A percentile compares a stretch with the other conserved stretches of the same genome.
phyloP scores from a whole-genome alignment of 192 early-diverging fungal genomes.

The Coemansia sp. region DNA sequence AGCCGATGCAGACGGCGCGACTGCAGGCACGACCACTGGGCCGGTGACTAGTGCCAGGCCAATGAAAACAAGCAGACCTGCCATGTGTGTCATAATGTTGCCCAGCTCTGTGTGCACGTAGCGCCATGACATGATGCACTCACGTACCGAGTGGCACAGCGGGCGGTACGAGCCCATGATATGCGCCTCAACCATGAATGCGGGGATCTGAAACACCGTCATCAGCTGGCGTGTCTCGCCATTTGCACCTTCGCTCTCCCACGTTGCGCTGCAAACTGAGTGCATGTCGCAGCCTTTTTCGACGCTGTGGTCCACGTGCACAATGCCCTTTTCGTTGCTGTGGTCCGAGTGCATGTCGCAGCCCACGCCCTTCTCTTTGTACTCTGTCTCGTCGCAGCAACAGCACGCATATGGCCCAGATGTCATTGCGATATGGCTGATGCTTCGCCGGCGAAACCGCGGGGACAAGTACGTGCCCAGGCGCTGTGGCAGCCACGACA shows the following conservation, averaged over 20 bases:
- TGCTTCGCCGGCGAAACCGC: slow-evolving; percentile 7
- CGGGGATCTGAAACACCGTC: slow-evolving; percentile 60
- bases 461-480: slow-evolving; percentile 18
- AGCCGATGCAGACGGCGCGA: slow-evolving; percentile 22
- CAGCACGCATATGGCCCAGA: slow-evolving; percentile 1
- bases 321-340: background rate
- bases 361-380: background rate
- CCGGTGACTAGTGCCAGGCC: slow-evolving; percentile 54
- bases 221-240: slow-evolving; percentile 20
- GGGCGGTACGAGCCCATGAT: slow-evolving; percentile 80
- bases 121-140: slow-evolving; percentile 71
- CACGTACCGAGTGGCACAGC: slow-evolving; percentile 65
- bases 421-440: background rate
- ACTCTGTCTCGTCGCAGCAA: slow-evolving; percentile 4
- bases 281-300: background rate
- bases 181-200: slow-evolving; percentile 76
- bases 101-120: slow-evolving; percentile 92
- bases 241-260: background rate
- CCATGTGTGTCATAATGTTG: slow-evolving; percentile 84
- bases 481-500: slow-evolving; percentile 22
- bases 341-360: slow-evolving; percentile 4
- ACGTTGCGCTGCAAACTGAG: slow-evolving; percentile 1
- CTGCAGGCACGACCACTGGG: slow-evolving; percentile 31
- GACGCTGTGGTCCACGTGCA: no score
- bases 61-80: slow-evolving; percentile 65